Percentiles rank a stretch among this genome's conserved stretches.
phyloP scores from a whole-genome alignment of 768 basidiomycete genomes.

The Gymnopilus junonius region DNA sequence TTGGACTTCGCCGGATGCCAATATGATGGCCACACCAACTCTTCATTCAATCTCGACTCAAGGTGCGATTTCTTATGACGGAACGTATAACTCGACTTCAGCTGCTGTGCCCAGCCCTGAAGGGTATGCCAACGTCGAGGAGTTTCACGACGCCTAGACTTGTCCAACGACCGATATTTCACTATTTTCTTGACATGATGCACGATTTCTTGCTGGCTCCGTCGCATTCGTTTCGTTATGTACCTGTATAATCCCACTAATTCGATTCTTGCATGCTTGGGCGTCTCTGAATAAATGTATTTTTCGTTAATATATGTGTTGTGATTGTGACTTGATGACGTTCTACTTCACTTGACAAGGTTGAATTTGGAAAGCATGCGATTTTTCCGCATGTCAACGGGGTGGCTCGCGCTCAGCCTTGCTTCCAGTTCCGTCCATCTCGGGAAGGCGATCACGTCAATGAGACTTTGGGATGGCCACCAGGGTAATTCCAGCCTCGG shows the following conservation, averaged over 20 bases:
- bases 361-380: slow-evolving; percentile 1
- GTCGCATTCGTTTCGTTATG: neutral
- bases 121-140: slow-evolving; percentile 46
- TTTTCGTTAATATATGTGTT: neutral
- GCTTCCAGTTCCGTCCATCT: slow-evolving; percentile 25
- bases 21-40: slow-evolving; percentile 36
- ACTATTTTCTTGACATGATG: slow-evolving; percentile 25
- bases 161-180: neutral
- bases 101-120: slow-evolving; percentile 46
- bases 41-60: slow-evolving; percentile 38
- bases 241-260: neutral
- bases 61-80: slow-evolving; percentile 34
- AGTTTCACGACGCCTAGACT: slow-evolving; percentile 43
- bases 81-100: slow-evolving; percentile 36
- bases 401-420: neutral
- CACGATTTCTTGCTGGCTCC: slow-evolving; percentile 9
- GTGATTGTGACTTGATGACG: neutral
- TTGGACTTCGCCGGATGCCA: slow-evolving; percentile 42
- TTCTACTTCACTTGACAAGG: slow-evolving; percentile 13
- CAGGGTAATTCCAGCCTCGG: neutral
- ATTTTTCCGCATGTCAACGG: neutral
- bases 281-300: neutral
- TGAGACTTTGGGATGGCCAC: slow-evolving; percentile 8
- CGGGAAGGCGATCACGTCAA: slow-evolving; percentile 25
- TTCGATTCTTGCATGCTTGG: neutral